Conservation (phyloP, 2,329 filamentous ascomycete species). For the Tetracladium maxilliforme region DNA sequence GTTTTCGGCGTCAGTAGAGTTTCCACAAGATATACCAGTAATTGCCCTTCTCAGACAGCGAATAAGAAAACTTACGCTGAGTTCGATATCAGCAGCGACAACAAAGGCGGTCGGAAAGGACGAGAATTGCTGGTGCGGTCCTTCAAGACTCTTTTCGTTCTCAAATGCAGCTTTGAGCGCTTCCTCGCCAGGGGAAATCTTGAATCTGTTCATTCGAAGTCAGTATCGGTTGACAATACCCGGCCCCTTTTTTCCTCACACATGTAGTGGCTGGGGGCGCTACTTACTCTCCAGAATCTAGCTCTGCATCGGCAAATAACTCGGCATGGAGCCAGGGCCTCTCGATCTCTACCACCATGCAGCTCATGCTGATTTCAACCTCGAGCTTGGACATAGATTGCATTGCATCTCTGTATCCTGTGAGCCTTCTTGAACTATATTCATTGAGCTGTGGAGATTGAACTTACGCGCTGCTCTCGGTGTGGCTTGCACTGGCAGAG, state of each 20-base stretch:
- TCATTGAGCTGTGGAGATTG: no score
- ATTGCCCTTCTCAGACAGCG: no score
- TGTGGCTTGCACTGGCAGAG: no score
- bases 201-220: no score
- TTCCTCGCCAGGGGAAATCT: conserved; percentile 3
- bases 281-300: conserved; percentile 1
- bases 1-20: no score
- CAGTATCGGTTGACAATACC: no score
- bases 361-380: conserved; percentile 2
- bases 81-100: conserved; percentile 4
- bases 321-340: conserved; percentile 4
- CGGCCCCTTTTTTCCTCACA: no score
- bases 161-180: conserved; percentile 3
- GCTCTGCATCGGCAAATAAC: conserved; percentile 4
- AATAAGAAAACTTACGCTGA: no score
- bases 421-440: no score
- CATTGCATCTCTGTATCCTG: conserved; percentile 3
- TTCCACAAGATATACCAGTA: no score
- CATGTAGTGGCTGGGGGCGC: no score
- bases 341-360: conserved; percentile 3
- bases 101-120: conserved; percentile 5
- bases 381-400: conserved; percentile 2
- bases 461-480: no score
- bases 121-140: conserved; percentile 1
- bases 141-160: conserved; percentile 1